Base-by-base conservation (phyloP, 345 rosid genomes). In the Linum trigynum region DNA sequence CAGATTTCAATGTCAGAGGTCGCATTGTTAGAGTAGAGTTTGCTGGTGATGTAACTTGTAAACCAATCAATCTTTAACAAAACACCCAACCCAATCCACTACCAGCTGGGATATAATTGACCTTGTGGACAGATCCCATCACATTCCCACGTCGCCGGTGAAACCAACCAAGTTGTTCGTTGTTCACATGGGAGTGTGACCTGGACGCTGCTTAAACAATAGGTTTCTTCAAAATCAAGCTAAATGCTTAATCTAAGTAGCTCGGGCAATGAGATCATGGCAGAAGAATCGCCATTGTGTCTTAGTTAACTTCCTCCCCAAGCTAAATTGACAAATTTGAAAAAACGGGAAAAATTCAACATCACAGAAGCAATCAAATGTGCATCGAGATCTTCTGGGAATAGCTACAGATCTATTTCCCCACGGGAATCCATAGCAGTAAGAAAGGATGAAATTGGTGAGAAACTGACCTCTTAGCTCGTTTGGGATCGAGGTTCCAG, bases 401-500 rank as follows among this genome's bases (percentile, higher is more conserved):
- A 23, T 23, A 23, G 32, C 32, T 1, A 48, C 14, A 48, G 53
- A 48, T 48, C 53, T 10, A 48, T 9, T 12, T 48, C 32, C 32
- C 32, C 32, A 23, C 32, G 32, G 32, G 32, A 23, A 23, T 1
- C 32, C 32, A 23, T 23, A 23, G 32, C 32, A 23, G 32, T 23
- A 55, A 32, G 23, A 56, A 50, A 50, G 8, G 3, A 39, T 48
- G 14, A 11, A 60, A 17, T 15, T 9, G 38, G 38, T 74, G 61
- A 40, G 1, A 0, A 23, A 2, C 38, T 57, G 55, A 90, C 99
- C 99, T 94, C 81, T 90, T 94, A 59, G 96, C 97, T 74, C 85
- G 75, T 67, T 90, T 90, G 10, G 97, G 97, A 74, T 94, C 96
- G 12, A 83, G 56, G 38, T 80, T 67, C 99, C 96, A 86, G 67